These are phyloP conservation scores for Dimargaris xerosporica DNA, from an alignment of 192 early-diverging fungal species.

Conservation along the genomic window DNA sequence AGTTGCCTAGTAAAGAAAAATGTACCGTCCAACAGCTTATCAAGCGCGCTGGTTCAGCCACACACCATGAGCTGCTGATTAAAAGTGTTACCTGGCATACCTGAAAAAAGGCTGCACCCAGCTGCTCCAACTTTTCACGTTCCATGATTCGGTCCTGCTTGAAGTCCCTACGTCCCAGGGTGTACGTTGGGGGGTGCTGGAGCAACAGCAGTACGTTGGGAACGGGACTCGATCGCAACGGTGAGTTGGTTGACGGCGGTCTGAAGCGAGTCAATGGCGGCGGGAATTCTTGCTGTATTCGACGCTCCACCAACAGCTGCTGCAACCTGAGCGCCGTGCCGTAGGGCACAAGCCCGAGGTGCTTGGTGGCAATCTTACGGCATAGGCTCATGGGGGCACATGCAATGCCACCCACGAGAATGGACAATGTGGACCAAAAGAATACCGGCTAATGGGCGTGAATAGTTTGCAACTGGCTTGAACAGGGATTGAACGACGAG, in stretches of 20 bases:
- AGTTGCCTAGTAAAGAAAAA: too few species aligned
- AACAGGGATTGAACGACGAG: too few species aligned
- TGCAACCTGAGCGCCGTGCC: slow-evolving; percentile 40
- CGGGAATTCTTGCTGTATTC: slow-evolving; percentile 27
- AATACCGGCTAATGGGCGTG: too few species aligned
- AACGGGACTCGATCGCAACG: slow-evolving; percentile 12
- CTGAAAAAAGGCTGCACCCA: slow-evolving; percentile 62
- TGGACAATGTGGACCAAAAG: too few species aligned
- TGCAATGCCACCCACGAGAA: too few species aligned
- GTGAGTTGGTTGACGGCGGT: neutral
- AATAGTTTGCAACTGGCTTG: too few species aligned
- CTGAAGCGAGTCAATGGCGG: neutral
- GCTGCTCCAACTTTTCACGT: slow-evolving; percentile 26
- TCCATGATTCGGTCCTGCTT: slow-evolving; percentile 35
- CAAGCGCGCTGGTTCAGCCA: too few species aligned
- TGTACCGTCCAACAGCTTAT: too few species aligned
- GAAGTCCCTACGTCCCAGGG: slow-evolving; percentile 70
- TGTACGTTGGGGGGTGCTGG: slow-evolving; percentile 83
- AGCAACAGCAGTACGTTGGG: slow-evolving; percentile 48
- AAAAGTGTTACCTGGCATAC: slow-evolving; percentile 14
- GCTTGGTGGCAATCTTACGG: slow-evolving; percentile 22
- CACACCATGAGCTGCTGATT: too few species aligned
- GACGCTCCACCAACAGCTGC: slow-evolving; percentile 32
- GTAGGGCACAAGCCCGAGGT: slow-evolving; percentile 38
- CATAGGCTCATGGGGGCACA: too few species aligned